phyloP scores from a whole-genome alignment of 2,329 filamentous ascomycete species.

The Pseudogymnoascus sp. region DNA sequence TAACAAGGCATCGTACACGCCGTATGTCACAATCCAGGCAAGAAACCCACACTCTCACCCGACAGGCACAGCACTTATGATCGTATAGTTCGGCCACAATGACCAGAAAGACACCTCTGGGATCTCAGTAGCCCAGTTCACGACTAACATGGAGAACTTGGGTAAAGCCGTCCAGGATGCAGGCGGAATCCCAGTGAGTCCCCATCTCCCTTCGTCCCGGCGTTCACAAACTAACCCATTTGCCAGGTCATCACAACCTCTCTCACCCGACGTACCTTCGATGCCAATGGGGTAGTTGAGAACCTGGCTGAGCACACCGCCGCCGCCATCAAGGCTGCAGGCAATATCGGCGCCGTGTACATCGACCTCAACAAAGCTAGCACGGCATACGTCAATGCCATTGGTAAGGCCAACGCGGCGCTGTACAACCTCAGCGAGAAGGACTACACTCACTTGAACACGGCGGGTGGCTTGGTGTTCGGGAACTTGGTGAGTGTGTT shows the following conservation, averaged over 20 bases:
- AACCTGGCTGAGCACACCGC: conserved; percentile 33
- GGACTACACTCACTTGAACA: conserved; percentile 44
- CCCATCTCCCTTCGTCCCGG: neutral
- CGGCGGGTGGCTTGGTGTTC: conserved; percentile 37
- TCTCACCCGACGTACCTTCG: conserved; percentile 36
- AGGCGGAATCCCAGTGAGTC: conserved; percentile 20
- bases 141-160: conserved; percentile 33
- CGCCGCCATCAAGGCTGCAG: conserved; percentile 35
- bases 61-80: neutral
- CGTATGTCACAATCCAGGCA: conserved; percentile 40
- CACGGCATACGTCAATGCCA: conserved; percentile 37
- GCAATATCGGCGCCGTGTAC: conserved; percentile 24
- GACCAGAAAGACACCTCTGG: conserved; percentile 37
- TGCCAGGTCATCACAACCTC: conserved; percentile 35
- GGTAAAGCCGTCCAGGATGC: conserved; percentile 21
- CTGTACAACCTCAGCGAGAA: conserved; percentile 35
- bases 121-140: conserved; percentile 31
- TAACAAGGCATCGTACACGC: conserved; percentile 26
- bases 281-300: conserved; percentile 32
- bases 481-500: conserved; percentile 38
- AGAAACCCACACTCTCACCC: too few species aligned
- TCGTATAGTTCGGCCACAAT: conserved; percentile 37
- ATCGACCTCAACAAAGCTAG: conserved; percentile 40
- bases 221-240: neutral
- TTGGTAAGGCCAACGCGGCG: conserved; percentile 34